phyloP scores from a whole-genome alignment of 2,329 filamentous ascomycete genomes.

The Alternaria burnsii region DNA sequence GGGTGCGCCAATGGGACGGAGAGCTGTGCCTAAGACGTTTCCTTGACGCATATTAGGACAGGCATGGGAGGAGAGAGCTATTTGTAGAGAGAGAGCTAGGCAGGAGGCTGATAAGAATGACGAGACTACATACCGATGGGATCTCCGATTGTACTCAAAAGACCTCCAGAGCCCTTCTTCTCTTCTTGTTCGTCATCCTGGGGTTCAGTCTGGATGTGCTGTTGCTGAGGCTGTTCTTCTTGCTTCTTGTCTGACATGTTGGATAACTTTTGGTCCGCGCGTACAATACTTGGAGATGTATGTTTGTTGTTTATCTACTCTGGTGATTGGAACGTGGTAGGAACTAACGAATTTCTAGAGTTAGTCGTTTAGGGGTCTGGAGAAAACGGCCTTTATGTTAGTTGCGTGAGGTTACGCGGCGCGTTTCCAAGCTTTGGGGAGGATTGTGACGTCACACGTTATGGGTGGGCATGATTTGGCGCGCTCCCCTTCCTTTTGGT shows the following conservation, averaged over 20 bases:
- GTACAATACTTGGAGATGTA: background rate
- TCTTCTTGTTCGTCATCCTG: conserved; percentile 32
- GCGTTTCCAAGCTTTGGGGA: conserved; percentile 13
- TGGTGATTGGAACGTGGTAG: background rate
- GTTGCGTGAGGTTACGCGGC: conserved; percentile 5
- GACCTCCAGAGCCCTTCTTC: conserved; percentile 33
- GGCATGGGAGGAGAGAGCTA: background rate
- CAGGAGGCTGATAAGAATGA: background rate
- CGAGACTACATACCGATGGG: conserved; percentile 36
- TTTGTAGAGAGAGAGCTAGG: background rate
- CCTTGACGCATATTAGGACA: conserved; percentile 28
- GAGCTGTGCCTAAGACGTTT: conserved; percentile 48
- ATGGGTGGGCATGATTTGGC: conserved; percentile 9
- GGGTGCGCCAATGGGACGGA: conserved; percentile 51
- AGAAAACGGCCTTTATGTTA: conserved; percentile 7
- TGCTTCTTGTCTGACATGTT: conserved; percentile 24
- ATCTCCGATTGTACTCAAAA: conserved; percentile 43
- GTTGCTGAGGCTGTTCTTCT: conserved; percentile 26
- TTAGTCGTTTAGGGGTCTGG: background rate
- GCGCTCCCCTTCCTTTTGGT: conserved; percentile 6
- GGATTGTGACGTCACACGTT: conserved; percentile 14
- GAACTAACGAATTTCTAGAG: conserved; percentile 1
- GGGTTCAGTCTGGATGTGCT: conserved; percentile 39
- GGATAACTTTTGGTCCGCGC: background rate
- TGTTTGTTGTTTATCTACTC: background rate